Conservation (phyloP, 2,329 filamentous ascomycete species). For the Bipolaris victoriae region DNA sequence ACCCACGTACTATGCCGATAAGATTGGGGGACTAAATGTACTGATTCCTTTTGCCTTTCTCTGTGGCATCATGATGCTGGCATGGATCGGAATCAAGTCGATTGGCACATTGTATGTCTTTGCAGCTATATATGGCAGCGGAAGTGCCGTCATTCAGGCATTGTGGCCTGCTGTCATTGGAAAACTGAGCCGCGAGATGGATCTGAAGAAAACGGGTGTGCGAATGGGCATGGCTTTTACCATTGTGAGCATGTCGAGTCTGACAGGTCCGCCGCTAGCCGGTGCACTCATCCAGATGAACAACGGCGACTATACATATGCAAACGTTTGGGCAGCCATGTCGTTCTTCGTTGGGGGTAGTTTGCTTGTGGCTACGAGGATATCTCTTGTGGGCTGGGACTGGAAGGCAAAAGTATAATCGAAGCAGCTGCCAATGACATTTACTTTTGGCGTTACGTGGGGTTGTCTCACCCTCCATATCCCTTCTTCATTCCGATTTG, state of each 20-base stretch:
- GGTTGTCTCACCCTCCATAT: not conserved
- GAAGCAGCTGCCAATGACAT: too few relatives aligned
- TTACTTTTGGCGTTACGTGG: not conserved
- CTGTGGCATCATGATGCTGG: constrained; percentile 54
- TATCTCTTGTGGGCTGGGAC: constrained; percentile 38
- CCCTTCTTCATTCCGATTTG: not conserved
- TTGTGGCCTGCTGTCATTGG: constrained; percentile 39
- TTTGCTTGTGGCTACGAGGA: constrained; percentile 35
- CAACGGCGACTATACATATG: constrained; percentile 39
- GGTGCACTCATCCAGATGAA: constrained; percentile 41
- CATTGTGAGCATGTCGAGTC: constrained; percentile 43
- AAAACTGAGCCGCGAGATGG: constrained; percentile 40
- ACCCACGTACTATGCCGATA: constrained; percentile 52
- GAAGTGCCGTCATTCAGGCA: constrained; percentile 38
- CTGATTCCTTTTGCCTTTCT: constrained; percentile 57
- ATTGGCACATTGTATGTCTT: constrained; percentile 37
- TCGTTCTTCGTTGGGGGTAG: constrained; percentile 39
- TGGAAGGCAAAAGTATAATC: constrained; percentile 35
- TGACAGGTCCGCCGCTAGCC: constrained; percentile 46
- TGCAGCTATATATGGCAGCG: constrained; percentile 40
- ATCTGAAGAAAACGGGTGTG: constrained; percentile 43
- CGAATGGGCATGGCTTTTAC: constrained; percentile 49
- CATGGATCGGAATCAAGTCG: constrained; percentile 40
- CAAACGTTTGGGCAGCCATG: constrained; percentile 47
- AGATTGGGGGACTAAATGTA: constrained; percentile 54